Conservation (phyloP, 129 eudicot genomes). For the Tagetes erecta region DNA sequence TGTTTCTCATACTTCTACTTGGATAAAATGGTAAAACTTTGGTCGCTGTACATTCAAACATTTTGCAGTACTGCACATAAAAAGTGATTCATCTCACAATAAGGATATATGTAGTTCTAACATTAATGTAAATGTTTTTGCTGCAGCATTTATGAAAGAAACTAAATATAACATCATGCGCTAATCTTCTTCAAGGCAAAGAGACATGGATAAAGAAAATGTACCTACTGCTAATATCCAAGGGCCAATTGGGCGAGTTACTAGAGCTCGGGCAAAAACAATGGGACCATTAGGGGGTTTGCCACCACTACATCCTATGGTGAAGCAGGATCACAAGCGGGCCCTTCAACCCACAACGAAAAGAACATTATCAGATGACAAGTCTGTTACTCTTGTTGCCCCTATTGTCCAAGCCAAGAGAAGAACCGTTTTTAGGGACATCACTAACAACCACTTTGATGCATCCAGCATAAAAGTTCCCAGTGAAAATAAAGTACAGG, state of each 20-base stretch:
- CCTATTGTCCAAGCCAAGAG: conserved; percentile 54
- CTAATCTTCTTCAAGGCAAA: conserved; percentile 34
- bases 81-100: neutral
- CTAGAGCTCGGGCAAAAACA: conserved; percentile 78
- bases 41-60: conserved; percentile 2
- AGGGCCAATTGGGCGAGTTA: conserved; percentile 53
- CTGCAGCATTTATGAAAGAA: conserved; percentile 43
- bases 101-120: conserved; percentile 14
- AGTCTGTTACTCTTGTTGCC: conserved; percentile 28
- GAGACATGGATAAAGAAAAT: conserved; percentile 63
- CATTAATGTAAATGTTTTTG: conserved; percentile 11
- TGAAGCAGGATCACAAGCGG: conserved; percentile 39
- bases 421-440: conserved; percentile 73
- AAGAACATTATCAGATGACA: conserved; percentile 51
- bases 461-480: conserved; percentile 27
- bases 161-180: conserved; percentile 25
- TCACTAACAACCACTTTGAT: conserved; percentile 47
- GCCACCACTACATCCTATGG: conserved; percentile 52
- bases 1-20: neutral
- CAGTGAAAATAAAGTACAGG: conserved; percentile 48
- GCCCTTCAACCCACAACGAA: conserved; percentile 43
- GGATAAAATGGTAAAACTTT: conserved; percentile 8
- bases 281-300: conserved; percentile 51
- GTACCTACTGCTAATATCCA: conserved; percentile 39
- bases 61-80: conserved; percentile 5